A percentile compares a stretch with the other conserved stretches of the same genome.
These are phyloP conservation scores for Podaxis carcinomalis DNA, from an alignment of 768 basidiomycete species.

Conservation along the genomic window DNA sequence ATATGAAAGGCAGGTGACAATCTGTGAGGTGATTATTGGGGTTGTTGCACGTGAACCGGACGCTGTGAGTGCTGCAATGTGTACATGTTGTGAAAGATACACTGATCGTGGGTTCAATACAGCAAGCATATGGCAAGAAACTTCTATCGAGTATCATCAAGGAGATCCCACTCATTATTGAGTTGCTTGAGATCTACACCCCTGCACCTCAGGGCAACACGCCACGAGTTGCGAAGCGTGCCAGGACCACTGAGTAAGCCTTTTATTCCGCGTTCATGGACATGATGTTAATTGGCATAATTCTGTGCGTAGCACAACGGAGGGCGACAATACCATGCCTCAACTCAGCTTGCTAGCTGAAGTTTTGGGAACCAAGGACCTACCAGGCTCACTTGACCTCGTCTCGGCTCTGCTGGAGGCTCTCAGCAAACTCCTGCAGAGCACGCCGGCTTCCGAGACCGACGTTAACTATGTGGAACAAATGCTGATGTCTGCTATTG, in stretches of 20 bases:
- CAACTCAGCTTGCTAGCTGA: constrained; percentile 63
- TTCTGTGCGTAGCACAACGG: constrained; percentile 14
- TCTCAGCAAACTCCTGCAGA: constrained; percentile 60
- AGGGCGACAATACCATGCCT: constrained; percentile 36
- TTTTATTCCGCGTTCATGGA: neutral
- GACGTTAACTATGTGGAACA: constrained; percentile 80
- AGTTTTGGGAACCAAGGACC: constrained; percentile 55
- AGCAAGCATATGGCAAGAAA: constrained; percentile 46
- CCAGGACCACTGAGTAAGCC: constrained; percentile 54
- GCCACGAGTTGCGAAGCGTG: constrained; percentile 59
- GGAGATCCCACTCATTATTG: constrained; percentile 49
- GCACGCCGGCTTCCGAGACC: constrained; percentile 47
- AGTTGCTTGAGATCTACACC: constrained; percentile 46
- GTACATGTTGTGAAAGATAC: neutral
- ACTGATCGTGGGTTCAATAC: neutral
- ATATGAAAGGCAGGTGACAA: constrained; percentile 46
- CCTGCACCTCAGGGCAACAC: constrained; percentile 36
- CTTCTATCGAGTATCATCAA: constrained; percentile 44
- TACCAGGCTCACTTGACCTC: constrained; percentile 70
- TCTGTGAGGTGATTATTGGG: constrained; percentile 55
- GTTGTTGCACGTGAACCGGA: constrained; percentile 43
- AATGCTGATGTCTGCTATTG: constrained; percentile 77
- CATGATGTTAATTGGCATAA: neutral
- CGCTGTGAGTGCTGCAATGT: constrained; percentile 32
- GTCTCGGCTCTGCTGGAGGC: constrained; percentile 70